These are phyloP conservation scores for Aspergillus texensis DNA, from an alignment of 2,329 filamentous ascomycete species.

Conservation along the genomic window DNA sequence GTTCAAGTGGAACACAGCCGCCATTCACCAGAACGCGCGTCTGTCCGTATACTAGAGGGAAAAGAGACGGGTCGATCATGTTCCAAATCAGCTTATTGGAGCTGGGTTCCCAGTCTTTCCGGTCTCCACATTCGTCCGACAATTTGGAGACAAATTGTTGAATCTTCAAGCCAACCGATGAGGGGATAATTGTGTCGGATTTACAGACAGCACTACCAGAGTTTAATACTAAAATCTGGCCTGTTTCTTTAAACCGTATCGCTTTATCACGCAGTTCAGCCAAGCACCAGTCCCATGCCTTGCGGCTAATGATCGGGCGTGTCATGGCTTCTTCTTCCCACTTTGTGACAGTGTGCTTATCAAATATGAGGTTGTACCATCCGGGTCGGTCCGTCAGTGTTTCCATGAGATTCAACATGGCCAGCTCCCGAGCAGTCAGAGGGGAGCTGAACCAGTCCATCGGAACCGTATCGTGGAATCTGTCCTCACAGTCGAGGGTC, in stretches of 20 bases:
- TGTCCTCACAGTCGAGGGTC: background rate
- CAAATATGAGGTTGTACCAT: slow-evolving; percentile 8
- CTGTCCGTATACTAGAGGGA: background rate
- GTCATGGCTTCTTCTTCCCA: slow-evolving; percentile 12
- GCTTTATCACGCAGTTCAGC: slow-evolving; percentile 18
- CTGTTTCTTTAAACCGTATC: slow-evolving; percentile 5
- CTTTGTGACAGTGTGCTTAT: background rate
- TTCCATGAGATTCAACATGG: slow-evolving; percentile 12
- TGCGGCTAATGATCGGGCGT: slow-evolving; percentile 13
- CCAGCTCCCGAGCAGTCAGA: slow-evolving; percentile 13
- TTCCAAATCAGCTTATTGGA: background rate
- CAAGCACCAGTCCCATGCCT: slow-evolving; percentile 19
- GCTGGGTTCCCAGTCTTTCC: background rate
- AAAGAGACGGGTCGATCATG: slow-evolving; percentile 5
- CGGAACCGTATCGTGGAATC: background rate
- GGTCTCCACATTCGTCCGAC: background rate
- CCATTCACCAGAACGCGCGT: slow-evolving; percentile 1
- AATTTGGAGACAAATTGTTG: background rate
- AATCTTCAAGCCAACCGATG: slow-evolving; percentile 1
- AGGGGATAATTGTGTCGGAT: slow-evolving; percentile 3
- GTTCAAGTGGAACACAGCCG: background rate
- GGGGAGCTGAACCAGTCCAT: background rate
- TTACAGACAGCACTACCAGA: slow-evolving; percentile 14
- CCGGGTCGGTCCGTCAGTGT: slow-evolving; percentile 11
- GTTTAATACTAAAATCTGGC: slow-evolving; percentile 14